These are phyloP conservation scores for Beverwykella pulmonaria DNA, from an alignment of 495 filamentous ascomycete species.

Conservation along the genomic window DNA sequence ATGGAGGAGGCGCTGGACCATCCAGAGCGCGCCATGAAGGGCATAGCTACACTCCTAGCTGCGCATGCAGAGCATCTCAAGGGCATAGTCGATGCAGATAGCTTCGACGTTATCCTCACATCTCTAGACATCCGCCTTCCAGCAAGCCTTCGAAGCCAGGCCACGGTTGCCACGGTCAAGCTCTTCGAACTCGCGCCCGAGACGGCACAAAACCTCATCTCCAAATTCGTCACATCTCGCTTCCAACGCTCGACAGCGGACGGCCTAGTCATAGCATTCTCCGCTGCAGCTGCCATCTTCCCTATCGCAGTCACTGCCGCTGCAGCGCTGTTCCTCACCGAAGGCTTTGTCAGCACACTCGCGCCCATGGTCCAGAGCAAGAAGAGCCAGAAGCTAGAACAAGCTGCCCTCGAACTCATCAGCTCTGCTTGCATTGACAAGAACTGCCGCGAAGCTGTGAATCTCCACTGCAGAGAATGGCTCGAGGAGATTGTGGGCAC, in stretches of 20 bases:
- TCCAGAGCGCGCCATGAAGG: slow-evolving; percentile 63
- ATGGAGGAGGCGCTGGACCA: slow-evolving; percentile 64
- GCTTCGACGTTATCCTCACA: slow-evolving; percentile 75
- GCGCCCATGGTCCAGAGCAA: slow-evolving; percentile 67
- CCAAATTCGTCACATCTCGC: slow-evolving; percentile 64
- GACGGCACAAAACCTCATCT: slow-evolving; percentile 64
- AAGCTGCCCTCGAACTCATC: slow-evolving; percentile 80
- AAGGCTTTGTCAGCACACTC: slow-evolving; percentile 74
- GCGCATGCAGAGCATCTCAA: slow-evolving; percentile 63
- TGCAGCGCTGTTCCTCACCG: slow-evolving; percentile 75
- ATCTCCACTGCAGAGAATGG: slow-evolving; percentile 79
- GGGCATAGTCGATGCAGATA: slow-evolving; percentile 71
- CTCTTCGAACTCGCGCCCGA: slow-evolving; percentile 77
- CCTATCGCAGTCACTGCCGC: slow-evolving; percentile 74
- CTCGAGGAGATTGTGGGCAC: slow-evolving; percentile 73
- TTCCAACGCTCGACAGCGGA: slow-evolving; percentile 58
- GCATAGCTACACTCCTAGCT: slow-evolving; percentile 63
- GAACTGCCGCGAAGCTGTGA: slow-evolving; percentile 74
- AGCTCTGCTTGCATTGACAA: slow-evolving; percentile 86
- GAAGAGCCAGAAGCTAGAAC: slow-evolving; percentile 61
- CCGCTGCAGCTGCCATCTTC: slow-evolving; percentile 82
- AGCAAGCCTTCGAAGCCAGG: slow-evolving; percentile 68
- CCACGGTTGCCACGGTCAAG: slow-evolving; percentile 73
- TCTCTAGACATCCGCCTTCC: slow-evolving; percentile 77
- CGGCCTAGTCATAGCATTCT: slow-evolving; percentile 76